Evolutionary conservation across 306 rosid genomes (phyloP).

Genomic region (Medicago truncatula): MtrunA17r5.0-ANR NC_053049.1:46859501-46860000

Average conservation of each 20-base stretch:
- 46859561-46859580: constrained; percentile 23
- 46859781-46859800: constrained; percentile 30
- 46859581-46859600: constrained; percentile 27
- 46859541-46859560: neutral
- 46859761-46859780: constrained; percentile 18
- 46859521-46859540: neutral
- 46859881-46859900: neutral
- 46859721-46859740: constrained; percentile 33
- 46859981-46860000: too few species aligned
- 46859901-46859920: neutral
- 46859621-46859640: constrained; percentile 27
- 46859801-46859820: constrained; percentile 18
- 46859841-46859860: neutral
- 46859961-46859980: constrained; percentile 23
- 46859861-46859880: neutral
- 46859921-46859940: neutral
- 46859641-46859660: neutral
- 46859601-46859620: constrained; percentile 17
- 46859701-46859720: constrained; percentile 1
- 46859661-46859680: neutral
- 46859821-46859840: neutral
- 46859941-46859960: neutral
- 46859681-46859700: constrained; percentile 12
- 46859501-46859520: constrained; percentile 5
- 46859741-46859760: constrained; percentile 18